Evolutionary conservation across 164 flowering plant genomes (phyloP).

Genomic region (Nymphaea colorata): DNA sequence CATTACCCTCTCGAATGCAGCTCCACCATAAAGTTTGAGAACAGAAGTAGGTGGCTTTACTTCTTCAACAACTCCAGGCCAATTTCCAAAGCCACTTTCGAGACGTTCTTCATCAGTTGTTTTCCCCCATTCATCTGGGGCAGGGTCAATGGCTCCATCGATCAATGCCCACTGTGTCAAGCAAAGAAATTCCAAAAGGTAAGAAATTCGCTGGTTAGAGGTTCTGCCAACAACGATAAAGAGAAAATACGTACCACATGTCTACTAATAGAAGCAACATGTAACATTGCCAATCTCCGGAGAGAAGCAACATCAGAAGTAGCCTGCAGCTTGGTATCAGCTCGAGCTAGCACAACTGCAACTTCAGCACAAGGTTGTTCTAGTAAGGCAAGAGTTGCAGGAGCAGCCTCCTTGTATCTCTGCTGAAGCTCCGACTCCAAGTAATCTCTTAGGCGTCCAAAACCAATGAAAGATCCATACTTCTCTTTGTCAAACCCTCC

Average conservation of each 20-base stretch:
- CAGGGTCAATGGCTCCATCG: constrained; percentile 97
- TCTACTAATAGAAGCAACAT: constrained; percentile 71
- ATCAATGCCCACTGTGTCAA: constrained; percentile 57
- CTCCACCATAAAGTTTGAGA: constrained; percentile 96
- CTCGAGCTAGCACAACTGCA: constrained; percentile 33
- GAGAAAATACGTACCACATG: constrained; percentile 51
- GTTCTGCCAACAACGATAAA: too few species aligned
- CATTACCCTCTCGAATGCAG: constrained; percentile 96
- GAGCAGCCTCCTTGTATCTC: constrained; percentile 92
- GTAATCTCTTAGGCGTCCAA: constrained; percentile 58
- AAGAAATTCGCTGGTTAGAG: too few species aligned
- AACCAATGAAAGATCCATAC: constrained; percentile 69
- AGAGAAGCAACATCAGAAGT: constrained; percentile 89
- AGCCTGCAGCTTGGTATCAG: constrained; percentile 69
- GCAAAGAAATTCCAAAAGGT: not conserved
- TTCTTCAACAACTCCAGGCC: constrained; percentile 80
- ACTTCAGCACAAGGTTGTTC: constrained; percentile 89
- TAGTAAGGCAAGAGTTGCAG: constrained; percentile 91
- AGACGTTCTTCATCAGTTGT: constrained; percentile 72
- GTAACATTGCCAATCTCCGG: constrained; percentile 81
- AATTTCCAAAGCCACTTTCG: constrained; percentile 75
- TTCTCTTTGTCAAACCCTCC: constrained; percentile 97
- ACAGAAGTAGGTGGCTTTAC: constrained; percentile 81
- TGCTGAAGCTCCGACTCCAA: constrained; percentile 90
- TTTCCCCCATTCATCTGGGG: constrained; percentile 95